These are phyloP conservation scores for Naumovozyma dairenensis DNA, from an alignment of 805 yeast genomes.

Conservation along the genomic window DNA sequence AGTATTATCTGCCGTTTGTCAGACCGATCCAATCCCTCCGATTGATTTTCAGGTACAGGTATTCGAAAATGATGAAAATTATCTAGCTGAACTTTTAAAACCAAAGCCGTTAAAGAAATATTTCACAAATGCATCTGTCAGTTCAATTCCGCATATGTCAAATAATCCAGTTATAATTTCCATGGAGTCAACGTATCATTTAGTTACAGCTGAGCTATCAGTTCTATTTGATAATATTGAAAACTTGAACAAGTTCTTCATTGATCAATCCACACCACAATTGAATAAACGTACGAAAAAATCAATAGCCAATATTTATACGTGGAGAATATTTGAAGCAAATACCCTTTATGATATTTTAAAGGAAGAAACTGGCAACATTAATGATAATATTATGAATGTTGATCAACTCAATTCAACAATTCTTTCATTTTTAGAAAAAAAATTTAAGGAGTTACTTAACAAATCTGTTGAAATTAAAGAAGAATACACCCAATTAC, in stretches of 20 bases:
- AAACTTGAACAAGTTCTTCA: constrained; percentile 22
- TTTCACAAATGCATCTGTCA: constrained; percentile 15
- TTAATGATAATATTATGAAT: neutral
- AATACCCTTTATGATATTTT: constrained; percentile 8
- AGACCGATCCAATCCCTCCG: constrained; percentile 12
- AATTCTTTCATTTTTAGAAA: constrained; percentile 1
- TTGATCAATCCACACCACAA: constrained; percentile 25
- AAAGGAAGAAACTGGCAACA: neutral
- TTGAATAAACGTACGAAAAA: constrained; percentile 20
- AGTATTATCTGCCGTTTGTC: constrained; percentile 5
- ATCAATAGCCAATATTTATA: constrained; percentile 22
- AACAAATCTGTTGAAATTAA: constrained; percentile 3
- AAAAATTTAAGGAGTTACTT: neutral
- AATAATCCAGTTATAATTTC: constrained; percentile 11
- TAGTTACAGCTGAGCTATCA: constrained; percentile 27
- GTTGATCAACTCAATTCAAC: constrained; percentile 3
- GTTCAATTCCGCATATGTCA: constrained; percentile 6
- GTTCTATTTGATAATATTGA: constrained; percentile 26
- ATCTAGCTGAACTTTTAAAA: constrained; percentile 18
- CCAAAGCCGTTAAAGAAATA: constrained; percentile 16
- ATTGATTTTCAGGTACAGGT: constrained; percentile 14
- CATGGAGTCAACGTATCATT: constrained; percentile 21
- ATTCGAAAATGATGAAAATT: constrained; percentile 29
- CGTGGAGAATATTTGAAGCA: constrained; percentile 33
- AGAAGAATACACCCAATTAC: constrained; percentile 6